Evolutionary conservation across 306 rosid species (phyloP), one percentile per base, ranked within the genome.

Genomic region (Acacia acuminata): DNA sequence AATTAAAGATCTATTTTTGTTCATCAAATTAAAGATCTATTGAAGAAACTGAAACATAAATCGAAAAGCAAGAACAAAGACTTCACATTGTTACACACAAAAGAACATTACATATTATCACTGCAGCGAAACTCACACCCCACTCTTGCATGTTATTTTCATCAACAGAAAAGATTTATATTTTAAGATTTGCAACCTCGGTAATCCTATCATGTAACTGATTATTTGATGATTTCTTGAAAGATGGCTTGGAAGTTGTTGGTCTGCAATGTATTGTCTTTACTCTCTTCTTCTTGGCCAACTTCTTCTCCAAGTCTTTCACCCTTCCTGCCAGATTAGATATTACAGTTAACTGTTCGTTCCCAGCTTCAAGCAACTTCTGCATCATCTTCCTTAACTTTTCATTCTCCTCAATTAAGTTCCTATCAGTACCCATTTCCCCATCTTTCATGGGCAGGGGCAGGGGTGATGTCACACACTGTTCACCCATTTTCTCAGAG

Each of bases 301-400:
- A 4, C 85, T 84, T 91, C 72, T 86, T 89, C 89, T 94, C 98
- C 83, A 94, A 77, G 22, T 88, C 91, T 78, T 85, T 90, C 77
- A 94, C 96, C 82, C 90, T 90, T 3, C 86, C 87, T 11, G 77
- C 91, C 68, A 94, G 84, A 63, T 77, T 71, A 40, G 96, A 81
- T 60, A 94, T 94, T 0, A 87, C 89, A 77, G 71, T 82, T 10
- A 91, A 7, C 76, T 94, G 98, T 30, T 89, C 82, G 43, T 91
- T 90, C 43, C 97, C 96, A 4, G 89, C 89, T 73, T 85, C 91
- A 65, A 92, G 77, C 75, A 94, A 77, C 83, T 89, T 90, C 81
- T 79, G 82, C 92, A 89, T 81, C 91, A 87, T 79, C 72, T 88
- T 82, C 75, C 89, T 88, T 25, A 92, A 58, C 79, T 80, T 88